Conservation (phyloP, 805 yeast species). For the Clavispora phyllophila region DNA sequence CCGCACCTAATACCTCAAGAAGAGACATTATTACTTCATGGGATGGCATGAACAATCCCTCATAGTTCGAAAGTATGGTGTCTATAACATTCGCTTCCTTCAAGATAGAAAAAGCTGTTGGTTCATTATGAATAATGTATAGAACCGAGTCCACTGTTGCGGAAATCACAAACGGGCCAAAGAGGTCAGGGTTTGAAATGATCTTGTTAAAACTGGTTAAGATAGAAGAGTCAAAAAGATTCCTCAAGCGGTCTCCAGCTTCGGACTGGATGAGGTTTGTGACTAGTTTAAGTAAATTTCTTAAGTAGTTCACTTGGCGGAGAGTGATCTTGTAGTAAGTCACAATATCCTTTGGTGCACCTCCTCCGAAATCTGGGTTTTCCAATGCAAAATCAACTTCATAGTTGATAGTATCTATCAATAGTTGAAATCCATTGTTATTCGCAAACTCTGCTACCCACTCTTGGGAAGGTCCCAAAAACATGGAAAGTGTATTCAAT, state of each 20-base stretch:
- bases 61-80: constrained; percentile 54
- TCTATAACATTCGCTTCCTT: constrained; percentile 75
- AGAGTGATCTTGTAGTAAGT: constrained; percentile 51
- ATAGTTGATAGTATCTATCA: constrained; percentile 55
- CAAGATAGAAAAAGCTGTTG: constrained; percentile 77
- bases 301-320: constrained; percentile 48
- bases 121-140: constrained; percentile 79
- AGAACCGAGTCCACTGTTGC: constrained; percentile 60
- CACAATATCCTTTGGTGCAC: constrained; percentile 47
- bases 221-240: constrained; percentile 81
- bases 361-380: constrained; percentile 54
- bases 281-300: constrained; percentile 57
- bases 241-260: constrained; percentile 78
- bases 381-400: constrained; percentile 63
- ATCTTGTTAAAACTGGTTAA: constrained; percentile 56
- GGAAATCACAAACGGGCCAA: constrained; percentile 64
- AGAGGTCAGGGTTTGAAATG: constrained; percentile 48
- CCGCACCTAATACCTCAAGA: constrained; percentile 68
- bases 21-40: constrained; percentile 58
- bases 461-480: constrained; percentile 41
- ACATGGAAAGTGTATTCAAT: constrained; percentile 48
- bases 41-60: constrained; percentile 50
- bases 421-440: constrained; percentile 56
- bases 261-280: constrained; percentile 63
- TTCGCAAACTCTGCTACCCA: constrained; percentile 60